phyloP scores from a whole-genome alignment of 441 rosid species.

The Gossypium gossypioides region DNA sequence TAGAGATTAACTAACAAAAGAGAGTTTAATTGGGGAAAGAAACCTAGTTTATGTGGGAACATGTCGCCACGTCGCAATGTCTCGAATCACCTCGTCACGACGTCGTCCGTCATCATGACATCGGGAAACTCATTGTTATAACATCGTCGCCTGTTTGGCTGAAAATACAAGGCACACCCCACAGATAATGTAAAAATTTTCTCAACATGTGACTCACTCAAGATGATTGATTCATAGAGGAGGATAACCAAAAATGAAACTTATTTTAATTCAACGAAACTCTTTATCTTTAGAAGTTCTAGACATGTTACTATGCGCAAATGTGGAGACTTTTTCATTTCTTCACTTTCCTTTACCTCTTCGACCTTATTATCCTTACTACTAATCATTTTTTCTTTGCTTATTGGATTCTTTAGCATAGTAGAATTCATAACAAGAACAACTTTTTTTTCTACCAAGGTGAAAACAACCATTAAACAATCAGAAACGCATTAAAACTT shows the following conservation, averaged over 20 bases:
- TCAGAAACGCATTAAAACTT: too few relatives aligned
- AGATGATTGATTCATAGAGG: not conserved
- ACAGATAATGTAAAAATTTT: not conserved
- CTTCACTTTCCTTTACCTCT: conserved; percentile 25
- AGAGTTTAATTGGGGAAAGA: too few relatives aligned
- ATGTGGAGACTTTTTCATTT: conserved; percentile 39
- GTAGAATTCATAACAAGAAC: not conserved
- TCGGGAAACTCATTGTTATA: too few relatives aligned
- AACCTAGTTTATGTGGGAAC: too few relatives aligned
- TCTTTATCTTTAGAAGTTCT: not conserved
- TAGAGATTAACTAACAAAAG: too few relatives aligned
- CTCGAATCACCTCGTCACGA: too few relatives aligned
- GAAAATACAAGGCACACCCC: too few relatives aligned
- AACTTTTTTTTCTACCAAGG: not conserved
- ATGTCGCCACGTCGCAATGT: too few relatives aligned
- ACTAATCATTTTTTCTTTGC: not conserved
- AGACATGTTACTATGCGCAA: conserved; percentile 59
- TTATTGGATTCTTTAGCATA: conserved; percentile 21
- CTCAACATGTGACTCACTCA: not conserved
- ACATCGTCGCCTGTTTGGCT: too few relatives aligned
- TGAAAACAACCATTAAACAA: too few relatives aligned
- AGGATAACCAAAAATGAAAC: not conserved
- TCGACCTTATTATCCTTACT: not conserved
- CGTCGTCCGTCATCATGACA: too few relatives aligned
- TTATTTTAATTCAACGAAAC: not conserved